phyloP scores from a whole-genome alignment of 257 asterid genomes.

The Misopates orontium region DNA sequence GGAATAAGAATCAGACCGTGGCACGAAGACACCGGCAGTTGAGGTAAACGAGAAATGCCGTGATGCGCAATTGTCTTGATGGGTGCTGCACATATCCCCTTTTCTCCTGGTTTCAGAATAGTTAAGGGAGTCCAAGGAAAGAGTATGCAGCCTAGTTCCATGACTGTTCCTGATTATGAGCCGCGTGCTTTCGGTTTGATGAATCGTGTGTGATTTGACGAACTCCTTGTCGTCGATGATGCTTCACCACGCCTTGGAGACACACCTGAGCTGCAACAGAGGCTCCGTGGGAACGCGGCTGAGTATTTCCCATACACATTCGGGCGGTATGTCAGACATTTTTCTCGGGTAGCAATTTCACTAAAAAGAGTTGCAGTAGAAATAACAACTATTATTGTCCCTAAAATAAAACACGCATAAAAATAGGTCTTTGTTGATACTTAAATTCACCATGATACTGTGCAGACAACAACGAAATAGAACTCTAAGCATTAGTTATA shows the following conservation, averaged over 20 bases:
- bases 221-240: slow-evolving; percentile 24
- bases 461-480: no score
- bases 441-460: no score
- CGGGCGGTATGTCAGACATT: slow-evolving; percentile 20
- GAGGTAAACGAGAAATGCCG: background rate
- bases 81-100: background rate
- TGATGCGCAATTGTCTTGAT: background rate
- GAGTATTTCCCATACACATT: background rate
- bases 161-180: background rate
- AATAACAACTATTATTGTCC: no score
- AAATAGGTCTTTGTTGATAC: no score
- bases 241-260: slow-evolving; percentile 23
- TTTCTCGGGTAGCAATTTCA: background rate
- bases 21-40: slow-evolving; percentile 7
- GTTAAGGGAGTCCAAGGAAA: slow-evolving; percentile 11
- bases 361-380: no score
- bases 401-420: no score
- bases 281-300: slow-evolving; percentile 9
- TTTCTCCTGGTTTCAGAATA: background rate
- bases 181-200: background rate
- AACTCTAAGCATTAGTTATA: no score
- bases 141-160: background rate
- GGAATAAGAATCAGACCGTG: slow-evolving; percentile 25
- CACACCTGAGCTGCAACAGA: slow-evolving; percentile 15
- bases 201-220: slow-evolving; percentile 10